These are phyloP conservation scores for Globisporangium heterothallicum DNA, from an alignment of 352 stramenopile genomes.

Conservation along the genomic window DNA sequence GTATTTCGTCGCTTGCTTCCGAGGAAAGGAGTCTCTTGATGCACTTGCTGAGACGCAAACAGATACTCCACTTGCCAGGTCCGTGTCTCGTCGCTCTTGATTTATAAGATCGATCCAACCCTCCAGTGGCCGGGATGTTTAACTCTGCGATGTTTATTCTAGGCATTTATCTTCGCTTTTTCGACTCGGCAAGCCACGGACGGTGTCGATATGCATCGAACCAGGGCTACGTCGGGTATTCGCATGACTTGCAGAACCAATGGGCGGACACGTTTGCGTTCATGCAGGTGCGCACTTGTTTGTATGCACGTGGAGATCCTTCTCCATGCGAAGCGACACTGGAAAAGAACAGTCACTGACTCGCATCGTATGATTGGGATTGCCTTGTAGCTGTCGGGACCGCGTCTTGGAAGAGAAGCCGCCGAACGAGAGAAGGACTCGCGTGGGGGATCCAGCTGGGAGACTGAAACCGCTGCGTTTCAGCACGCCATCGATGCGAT, in stretches of 20 bases:
- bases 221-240: constrained; percentile 53
- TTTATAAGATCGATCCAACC: too few relatives aligned
- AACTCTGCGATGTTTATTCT: neutral
- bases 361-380: neutral
- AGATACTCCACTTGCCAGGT: constrained; percentile 63
- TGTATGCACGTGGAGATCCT: neutral
- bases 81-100: too few relatives aligned
- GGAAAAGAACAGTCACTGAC: too few relatives aligned
- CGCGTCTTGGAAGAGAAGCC: constrained; percentile 29
- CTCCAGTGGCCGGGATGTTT: constrained; percentile 2
- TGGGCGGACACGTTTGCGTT: constrained; percentile 66
- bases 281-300: constrained; percentile 37
- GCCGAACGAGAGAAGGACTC: constrained; percentile 27
- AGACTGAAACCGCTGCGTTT: constrained; percentile 36
- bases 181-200: constrained; percentile 33
- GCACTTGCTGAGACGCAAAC: constrained; percentile 75
- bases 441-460: constrained; percentile 41
- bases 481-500: constrained; percentile 34
- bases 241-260: constrained; percentile 70
- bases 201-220: constrained; percentile 56
- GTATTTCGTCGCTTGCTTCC: constrained; percentile 28
- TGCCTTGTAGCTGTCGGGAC: constrained; percentile 40
- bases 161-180: constrained; percentile 78
- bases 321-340: neutral
- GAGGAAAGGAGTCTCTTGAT: constrained; percentile 48